phyloP scores from a whole-genome alignment of 2,329 filamentous ascomycete genomes.

The Ascochyta clinopodiicola region DNA sequence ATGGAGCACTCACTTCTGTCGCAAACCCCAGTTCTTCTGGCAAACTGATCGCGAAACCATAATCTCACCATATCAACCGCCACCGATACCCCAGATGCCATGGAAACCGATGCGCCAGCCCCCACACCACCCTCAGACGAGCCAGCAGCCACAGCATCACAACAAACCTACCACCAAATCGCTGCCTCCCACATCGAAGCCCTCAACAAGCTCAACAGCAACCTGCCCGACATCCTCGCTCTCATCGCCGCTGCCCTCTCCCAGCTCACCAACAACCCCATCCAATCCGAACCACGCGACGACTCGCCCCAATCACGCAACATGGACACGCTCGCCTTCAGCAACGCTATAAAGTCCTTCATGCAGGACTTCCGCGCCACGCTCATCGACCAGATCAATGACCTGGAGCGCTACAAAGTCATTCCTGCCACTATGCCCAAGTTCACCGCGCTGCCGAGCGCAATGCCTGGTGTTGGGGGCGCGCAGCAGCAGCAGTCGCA shows the following conservation, averaged over 20 bases:
- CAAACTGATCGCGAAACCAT: not conserved
- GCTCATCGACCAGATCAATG: conserved; percentile 39
- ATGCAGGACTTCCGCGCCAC: conserved; percentile 60
- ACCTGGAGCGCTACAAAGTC: conserved; percentile 40
- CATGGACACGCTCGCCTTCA: conserved; percentile 49
- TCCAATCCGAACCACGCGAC: conserved; percentile 53
- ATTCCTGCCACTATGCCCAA: conserved; percentile 38
- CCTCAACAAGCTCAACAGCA: conserved; percentile 38
- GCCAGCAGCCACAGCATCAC: conserved; percentile 12
- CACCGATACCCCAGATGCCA: conserved; percentile 10
- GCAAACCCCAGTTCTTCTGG: not conserved
- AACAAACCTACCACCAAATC: conserved; percentile 38
- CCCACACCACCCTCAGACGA: conserved; percentile 8
- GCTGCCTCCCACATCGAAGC: conserved; percentile 43
- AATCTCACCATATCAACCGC: conserved; percentile 24
- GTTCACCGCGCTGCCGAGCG: conserved; percentile 16
- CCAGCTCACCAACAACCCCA: conserved; percentile 56
- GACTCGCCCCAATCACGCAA: conserved; percentile 52
- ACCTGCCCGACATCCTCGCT: conserved; percentile 63
- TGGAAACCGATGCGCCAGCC: conserved; percentile 10
- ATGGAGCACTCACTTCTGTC: not conserved
- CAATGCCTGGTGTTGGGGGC: conserved; percentile 18
- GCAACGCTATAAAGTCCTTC: conserved; percentile 76
- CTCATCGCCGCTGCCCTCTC: conserved; percentile 84
- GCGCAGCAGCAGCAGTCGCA: conserved; percentile 9